Evolutionary conservation across 352 stramenopile species (phyloP).

Genomic region (Phytophthora pluvialis): DNA sequence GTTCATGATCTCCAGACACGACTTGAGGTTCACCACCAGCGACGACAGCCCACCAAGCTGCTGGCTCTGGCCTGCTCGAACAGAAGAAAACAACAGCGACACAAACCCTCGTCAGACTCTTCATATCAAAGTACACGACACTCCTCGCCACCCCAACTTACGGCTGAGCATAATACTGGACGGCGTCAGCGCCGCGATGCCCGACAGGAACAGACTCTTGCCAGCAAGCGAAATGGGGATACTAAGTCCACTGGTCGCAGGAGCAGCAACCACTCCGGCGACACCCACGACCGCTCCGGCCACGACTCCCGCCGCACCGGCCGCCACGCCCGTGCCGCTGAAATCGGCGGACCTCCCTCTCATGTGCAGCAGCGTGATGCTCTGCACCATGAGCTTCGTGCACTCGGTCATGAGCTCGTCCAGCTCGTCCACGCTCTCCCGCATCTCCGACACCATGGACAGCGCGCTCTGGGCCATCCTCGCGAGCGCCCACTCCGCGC

Average conservation of each 20-base stretch:
- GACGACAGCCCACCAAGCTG: constrained; percentile 79
- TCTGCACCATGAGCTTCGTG: constrained; percentile 87
- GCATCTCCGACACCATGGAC: constrained; percentile 74
- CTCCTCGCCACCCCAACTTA: constrained; percentile 40
- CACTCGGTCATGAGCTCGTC: constrained; percentile 83
- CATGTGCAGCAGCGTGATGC: constrained; percentile 88
- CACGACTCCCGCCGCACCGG: constrained; percentile 80
- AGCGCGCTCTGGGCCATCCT: constrained; percentile 76
- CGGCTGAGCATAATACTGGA: constrained; percentile 89
- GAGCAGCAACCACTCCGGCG: constrained; percentile 75
- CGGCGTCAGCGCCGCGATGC: constrained; percentile 76
- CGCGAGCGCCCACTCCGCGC: constrained; percentile 77
- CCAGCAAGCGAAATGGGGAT: constrained; percentile 82
- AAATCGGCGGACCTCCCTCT: constrained; percentile 82
- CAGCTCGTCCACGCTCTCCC: constrained; percentile 76
- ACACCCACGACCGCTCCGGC: constrained; percentile 80
- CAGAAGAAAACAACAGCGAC: neutral
- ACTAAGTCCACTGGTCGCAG: constrained; percentile 81
- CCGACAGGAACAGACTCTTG: constrained; percentile 87
- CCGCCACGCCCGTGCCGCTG: constrained; percentile 84
- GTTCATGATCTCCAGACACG: constrained; percentile 86
- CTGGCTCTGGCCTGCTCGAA: constrained; percentile 74
- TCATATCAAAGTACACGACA: neutral
- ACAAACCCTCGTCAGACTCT: constrained; percentile 4
- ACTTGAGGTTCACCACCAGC: constrained; percentile 83